Base-by-base conservation (phyloP, 495 filamentous ascomycete genomes). In the Penicillium roqueforti region DNA sequence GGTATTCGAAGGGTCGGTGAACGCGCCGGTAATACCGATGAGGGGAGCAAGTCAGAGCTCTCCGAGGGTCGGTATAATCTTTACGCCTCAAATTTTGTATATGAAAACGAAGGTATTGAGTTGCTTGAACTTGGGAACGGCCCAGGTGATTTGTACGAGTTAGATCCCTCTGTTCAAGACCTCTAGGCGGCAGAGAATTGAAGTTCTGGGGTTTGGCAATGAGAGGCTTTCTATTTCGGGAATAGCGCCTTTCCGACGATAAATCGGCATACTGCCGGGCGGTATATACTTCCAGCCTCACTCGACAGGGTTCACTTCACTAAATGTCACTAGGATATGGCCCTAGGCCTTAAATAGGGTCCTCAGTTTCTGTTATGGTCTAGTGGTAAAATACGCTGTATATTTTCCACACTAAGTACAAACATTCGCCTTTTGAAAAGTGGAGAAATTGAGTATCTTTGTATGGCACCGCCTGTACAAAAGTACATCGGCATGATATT, bases 181-280 rank as follows among this genome's bases (percentile, higher is more conserved):
- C 46, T 61, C 58, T 60, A 54, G 51, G 47, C 50, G 53, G 59
- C 18, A 45, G 53, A 54, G 53, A 50, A 32, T 11, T 44, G 52
- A 32, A 53, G 54, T 52, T 47, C 54, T 62, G 53, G 54, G 48
- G 60, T 46, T 59, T 40, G 58, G 51, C 45, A 63, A 50, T 52
- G 45, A 45, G 41, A 50, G 51, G 23, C 41, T 53, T 58, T 47
- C 64, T 41, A 48, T 55, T 68, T 74, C 48, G 51, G 68, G 69
- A 56, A 61, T 76, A 76, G 73, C 58, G 65, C 18, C 40, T 25
- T 42, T 44, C 20, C 38, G 29, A 14, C 7, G 48, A 51, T 41
- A n/a, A 48, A 31, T 36, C 50, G 19, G 26, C n/a, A 40, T 28
- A 47, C 42, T 46, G 54, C 43, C 23, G 22, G 41, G 32, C 28